These are phyloP conservation scores for Diplodia scrobiculata DNA, from an alignment of 2,329 filamentous ascomycete genomes.

Conservation along the genomic window DNA sequence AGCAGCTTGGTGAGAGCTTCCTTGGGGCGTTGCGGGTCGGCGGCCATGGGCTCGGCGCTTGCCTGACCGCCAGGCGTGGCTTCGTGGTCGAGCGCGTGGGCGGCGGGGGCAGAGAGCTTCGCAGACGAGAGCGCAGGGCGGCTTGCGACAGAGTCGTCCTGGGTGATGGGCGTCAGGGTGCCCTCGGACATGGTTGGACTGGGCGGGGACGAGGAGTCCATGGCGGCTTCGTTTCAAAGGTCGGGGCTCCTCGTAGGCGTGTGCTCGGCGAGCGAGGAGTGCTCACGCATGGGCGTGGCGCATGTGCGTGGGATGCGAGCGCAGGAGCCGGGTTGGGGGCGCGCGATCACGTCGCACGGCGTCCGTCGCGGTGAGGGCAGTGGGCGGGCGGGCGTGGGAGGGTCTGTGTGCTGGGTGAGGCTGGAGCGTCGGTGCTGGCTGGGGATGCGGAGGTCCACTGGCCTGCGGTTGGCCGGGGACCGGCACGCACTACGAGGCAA, in stretches of 20 bases:
- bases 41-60: slow-evolving; percentile 20
- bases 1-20: slow-evolving; percentile 49
- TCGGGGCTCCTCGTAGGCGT: slow-evolving; percentile 27
- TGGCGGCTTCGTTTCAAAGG: slow-evolving; percentile 31
- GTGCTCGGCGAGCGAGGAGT: slow-evolving; percentile 26
- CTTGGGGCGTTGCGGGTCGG: slow-evolving; percentile 32
- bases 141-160: slow-evolving; percentile 34
- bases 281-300: slow-evolving; percentile 27
- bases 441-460: slow-evolving; percentile 13
- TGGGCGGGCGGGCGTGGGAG: slow-evolving; percentile 16
- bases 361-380: slow-evolving; percentile 22
- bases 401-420: slow-evolving; percentile 26
- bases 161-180: slow-evolving; percentile 38
- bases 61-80: slow-evolving; percentile 4
- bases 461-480: slow-evolving; percentile 12
- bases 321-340: slow-evolving; percentile 21
- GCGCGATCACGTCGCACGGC: slow-evolving; percentile 27
- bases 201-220: slow-evolving; percentile 41
- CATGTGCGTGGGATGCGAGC: slow-evolving; percentile 22
- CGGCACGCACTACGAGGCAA: neutral
- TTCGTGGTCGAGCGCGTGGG: slow-evolving; percentile 16
- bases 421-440: slow-evolving; percentile 18
- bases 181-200: slow-evolving; percentile 36
- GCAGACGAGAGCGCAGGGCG: slow-evolving; percentile 9
- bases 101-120: slow-evolving; percentile 11